Percentiles rank a stretch among this genome's conserved stretches.
Conservation (phyloP, 768 basidiomycete species). For the Phanerochaete sordida region DNA sequence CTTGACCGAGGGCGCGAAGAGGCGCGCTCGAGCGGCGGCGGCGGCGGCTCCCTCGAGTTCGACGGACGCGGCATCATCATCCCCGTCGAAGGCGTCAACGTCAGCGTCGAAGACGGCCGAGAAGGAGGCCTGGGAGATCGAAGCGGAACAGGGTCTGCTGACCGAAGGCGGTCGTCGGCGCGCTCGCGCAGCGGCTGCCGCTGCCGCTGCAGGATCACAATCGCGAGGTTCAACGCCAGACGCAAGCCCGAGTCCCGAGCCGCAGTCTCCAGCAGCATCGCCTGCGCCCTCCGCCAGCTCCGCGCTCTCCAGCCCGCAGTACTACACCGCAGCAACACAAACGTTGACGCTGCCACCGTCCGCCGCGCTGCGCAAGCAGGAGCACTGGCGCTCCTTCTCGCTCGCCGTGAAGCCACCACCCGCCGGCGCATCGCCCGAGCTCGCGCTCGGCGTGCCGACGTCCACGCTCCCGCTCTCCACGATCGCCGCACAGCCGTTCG, state of each 20-base stretch:
- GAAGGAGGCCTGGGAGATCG: constrained; percentile 27
- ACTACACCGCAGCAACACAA: constrained; percentile 51
- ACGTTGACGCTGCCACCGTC: constrained; percentile 67
- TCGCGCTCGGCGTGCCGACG: constrained; percentile 51
- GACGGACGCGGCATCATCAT: constrained; percentile 11
- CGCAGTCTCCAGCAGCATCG: constrained; percentile 6
- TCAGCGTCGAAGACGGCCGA: background rate
- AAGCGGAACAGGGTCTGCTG: constrained; percentile 26
- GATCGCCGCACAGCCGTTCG: constrained; percentile 58
- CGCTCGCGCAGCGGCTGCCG: constrained; percentile 16
- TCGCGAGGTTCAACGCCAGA: background rate
- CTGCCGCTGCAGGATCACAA: background rate
- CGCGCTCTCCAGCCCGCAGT: constrained; percentile 52
- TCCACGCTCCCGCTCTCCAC: constrained; percentile 65
- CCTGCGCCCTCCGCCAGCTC: constrained; percentile 27
- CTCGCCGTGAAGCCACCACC: constrained; percentile 28
- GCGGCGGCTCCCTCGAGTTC: constrained; percentile 17
- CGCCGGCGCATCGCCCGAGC: constrained; percentile 9
- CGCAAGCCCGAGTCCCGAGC: background rate
- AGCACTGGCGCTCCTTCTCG: constrained; percentile 65
- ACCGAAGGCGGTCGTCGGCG: constrained; percentile 23
- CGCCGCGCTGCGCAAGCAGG: constrained; percentile 45
- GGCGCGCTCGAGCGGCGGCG: constrained; percentile 53
- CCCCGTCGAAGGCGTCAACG: constrained; percentile 4
- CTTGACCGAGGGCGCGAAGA: constrained; percentile 68